phyloP scores from a whole-genome alignment of 192 early-diverging fungal genomes.

The Podila epicladia region DNA sequence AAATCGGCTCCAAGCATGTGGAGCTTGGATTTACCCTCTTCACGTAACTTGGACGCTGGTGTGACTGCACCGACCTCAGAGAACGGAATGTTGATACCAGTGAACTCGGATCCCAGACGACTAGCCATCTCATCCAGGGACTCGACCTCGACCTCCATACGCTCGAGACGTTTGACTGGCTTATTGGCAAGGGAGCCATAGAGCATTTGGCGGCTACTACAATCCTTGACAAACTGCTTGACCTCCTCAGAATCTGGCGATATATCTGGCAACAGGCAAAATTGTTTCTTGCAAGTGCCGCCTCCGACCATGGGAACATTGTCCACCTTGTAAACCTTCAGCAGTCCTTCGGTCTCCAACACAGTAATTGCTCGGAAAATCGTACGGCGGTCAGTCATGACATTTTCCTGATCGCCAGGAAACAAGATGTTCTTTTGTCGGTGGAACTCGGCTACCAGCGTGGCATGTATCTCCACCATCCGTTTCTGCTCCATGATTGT shows the following conservation, averaged over 20 bases:
- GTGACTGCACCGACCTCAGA: slow-evolving; percentile 1
- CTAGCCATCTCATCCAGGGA: slow-evolving; percentile 49
- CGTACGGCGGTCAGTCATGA: slow-evolving; percentile 64
- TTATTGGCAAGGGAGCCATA: slow-evolving; percentile 36
- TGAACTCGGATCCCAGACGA: slow-evolving; percentile 32
- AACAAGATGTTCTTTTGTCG: slow-evolving; percentile 21
- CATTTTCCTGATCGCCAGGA: slow-evolving; percentile 7
- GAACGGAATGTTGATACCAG: slow-evolving; percentile 12
- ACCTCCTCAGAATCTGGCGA: slow-evolving; percentile 51
- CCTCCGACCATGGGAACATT: slow-evolving; percentile 62
- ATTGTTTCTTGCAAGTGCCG: slow-evolving; percentile 21
- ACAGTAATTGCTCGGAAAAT: slow-evolving; percentile 53
- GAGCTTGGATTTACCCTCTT: slow-evolving; percentile 2
- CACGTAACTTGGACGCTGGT: background rate
- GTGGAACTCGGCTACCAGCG: slow-evolving; percentile 47
- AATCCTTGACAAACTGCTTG: slow-evolving; percentile 53
- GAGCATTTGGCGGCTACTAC: slow-evolving; percentile 47
- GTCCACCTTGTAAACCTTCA: slow-evolving; percentile 53
- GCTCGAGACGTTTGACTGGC: slow-evolving; percentile 16
- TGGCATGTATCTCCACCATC: slow-evolving; percentile 46
- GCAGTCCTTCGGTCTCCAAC: slow-evolving; percentile 55
- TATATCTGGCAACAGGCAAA: slow-evolving; percentile 59
- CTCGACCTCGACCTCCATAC: slow-evolving; percentile 49
- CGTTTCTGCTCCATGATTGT: slow-evolving; percentile 45
- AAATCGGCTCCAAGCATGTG: slow-evolving; percentile 5